A percentile compares a stretch with the other conserved stretches of the same genome.
Conservation (phyloP, 2,329 filamentous ascomycete species). For the Aspergillus aculeatinus region DNA sequence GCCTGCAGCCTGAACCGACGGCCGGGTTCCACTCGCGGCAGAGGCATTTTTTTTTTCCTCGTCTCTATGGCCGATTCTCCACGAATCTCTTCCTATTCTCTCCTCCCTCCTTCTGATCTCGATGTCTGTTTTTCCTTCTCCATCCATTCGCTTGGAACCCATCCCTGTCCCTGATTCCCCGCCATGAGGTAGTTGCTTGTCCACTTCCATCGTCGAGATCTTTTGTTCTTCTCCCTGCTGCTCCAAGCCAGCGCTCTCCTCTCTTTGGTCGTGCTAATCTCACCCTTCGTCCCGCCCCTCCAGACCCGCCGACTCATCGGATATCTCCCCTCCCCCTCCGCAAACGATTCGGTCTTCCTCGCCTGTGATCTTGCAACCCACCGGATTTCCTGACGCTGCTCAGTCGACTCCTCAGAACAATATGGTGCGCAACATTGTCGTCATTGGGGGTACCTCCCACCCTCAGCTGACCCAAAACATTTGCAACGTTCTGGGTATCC, state of each 20-base stretch:
- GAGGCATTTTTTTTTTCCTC: conserved; percentile 34
- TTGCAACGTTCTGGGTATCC: conserved; percentile 83
- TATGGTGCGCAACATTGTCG: conserved; percentile 94
- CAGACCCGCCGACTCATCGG: conserved; percentile 31
- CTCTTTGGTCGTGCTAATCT: conserved; percentile 19
- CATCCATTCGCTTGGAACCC: conserved; percentile 21
- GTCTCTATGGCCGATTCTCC: conserved; percentile 34
- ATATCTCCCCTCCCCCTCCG: conserved; percentile 28
- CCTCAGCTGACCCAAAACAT: conserved; percentile 82
- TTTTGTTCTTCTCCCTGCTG: conserved; percentile 11
- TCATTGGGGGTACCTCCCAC: conserved; percentile 91
- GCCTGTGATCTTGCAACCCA: conserved; percentile 16
- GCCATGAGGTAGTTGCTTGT: conserved; percentile 36
- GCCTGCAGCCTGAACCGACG: conserved; percentile 26
- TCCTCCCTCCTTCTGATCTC: conserved; percentile 19
- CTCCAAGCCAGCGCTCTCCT: conserved; percentile 2
- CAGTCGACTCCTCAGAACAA: conserved; percentile 18
- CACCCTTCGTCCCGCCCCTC: conserved; percentile 26
- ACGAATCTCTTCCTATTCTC: conserved; percentile 18
- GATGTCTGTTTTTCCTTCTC: conserved; percentile 23
- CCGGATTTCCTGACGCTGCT: conserved; percentile 16
- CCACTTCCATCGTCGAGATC: conserved; percentile 18
- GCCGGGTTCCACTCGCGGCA: conserved; percentile 35
- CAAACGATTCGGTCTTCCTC: conserved; percentile 18
- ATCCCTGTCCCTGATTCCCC: conserved; percentile 25